These are phyloP conservation scores for Penicillium ochrochloron DNA, from an alignment of 495 filamentous ascomycete species.

Conservation along the genomic window DNA sequence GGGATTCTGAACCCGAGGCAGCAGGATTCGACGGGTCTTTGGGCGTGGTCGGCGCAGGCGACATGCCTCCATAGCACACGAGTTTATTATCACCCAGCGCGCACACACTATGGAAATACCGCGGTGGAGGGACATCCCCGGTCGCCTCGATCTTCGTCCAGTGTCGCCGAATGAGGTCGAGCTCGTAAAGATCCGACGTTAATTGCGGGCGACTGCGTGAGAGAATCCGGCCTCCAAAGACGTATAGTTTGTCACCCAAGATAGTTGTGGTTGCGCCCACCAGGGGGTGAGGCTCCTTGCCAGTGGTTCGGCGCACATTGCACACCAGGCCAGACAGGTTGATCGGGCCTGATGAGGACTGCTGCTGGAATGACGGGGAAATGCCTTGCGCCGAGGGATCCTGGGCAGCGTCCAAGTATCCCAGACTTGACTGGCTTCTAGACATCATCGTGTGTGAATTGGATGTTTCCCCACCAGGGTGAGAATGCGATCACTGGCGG, in stretches of 20 bases:
- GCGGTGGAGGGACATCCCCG: conserved; percentile 85
- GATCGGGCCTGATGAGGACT: conserved; percentile 52
- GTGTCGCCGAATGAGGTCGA: conserved; percentile 88
- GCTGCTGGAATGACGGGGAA: conserved; percentile 40
- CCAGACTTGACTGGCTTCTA: conserved; percentile 51
- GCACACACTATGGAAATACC: conserved; percentile 97
- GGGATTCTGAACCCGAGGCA: conserved; percentile 61
- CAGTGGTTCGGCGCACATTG: conserved; percentile 90
- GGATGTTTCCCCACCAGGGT: conserved; percentile 10
- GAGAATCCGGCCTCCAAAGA: conserved; percentile 89
- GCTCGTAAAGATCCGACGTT: conserved; percentile 87
- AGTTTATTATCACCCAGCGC: conserved; percentile 91
- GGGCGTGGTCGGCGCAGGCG: conserved; percentile 63
- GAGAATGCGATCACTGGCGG: conserved; percentile 3
- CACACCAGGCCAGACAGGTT: conserved; percentile 88
- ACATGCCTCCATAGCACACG: conserved; percentile 98
- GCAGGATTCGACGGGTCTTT: conserved; percentile 47
- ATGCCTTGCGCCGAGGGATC: conserved; percentile 39
- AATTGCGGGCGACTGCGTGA: conserved; percentile 81
- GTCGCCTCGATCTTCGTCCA: conserved; percentile 87
- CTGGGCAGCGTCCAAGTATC: conserved; percentile 18
- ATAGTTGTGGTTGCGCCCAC: conserved; percentile 96
- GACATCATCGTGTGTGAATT: conserved; percentile 44
- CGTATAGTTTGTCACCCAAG: conserved; percentile 90
- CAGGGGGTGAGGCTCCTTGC: conserved; percentile 84